Base-by-base conservation (phyloP, 306 rosid species). In the Crataegus laevigata region DNA sequence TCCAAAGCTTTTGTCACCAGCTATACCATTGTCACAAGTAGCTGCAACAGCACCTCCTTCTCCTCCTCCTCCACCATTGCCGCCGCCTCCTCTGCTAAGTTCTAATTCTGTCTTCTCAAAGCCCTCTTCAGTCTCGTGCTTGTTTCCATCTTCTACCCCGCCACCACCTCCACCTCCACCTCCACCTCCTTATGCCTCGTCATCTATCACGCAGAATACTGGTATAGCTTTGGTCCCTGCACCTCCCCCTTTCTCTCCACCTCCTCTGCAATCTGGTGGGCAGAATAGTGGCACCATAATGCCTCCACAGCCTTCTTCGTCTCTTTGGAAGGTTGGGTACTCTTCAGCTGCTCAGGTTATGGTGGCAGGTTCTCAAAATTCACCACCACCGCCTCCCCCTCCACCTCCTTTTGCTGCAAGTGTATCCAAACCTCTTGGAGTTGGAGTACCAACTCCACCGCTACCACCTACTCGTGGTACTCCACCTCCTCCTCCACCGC, bases 151-250 rank as follows among this genome's bases (percentile, higher is more conserved):
- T 64, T 59, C 55, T 3, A 64, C 80, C 13, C 80, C 55, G 4
- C 77, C 79, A 3, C 79, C 66, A 1, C 73, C 77, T 0, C 80
- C 86, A 22, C 89, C 77, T 21, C 22, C 79, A 6, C 75, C 66
- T 61, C 63, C 62, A 1, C 60, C 77, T n/a, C 25, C 79, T 45
- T 17, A 45, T 66, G 65, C 59, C 45, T 14, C 54, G 55, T 66
- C 82, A 65, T 63, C 74, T 72, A 68, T 42, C 34, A 62, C 61
- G 71, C 81, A 72, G 58, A 57, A 78, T 32, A 59, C 66, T 12
- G 62, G 66, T 75, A 74, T 22, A 42, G 74, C 57, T 80, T 50
- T 54, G 30, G 85, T 91, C 3, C 94, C 92, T 18, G 85, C 85
- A 14, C 81, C 85, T 65, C 87, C 91, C 24, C 80, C 85, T 11